Evolutionary conservation across 2,329 filamentous ascomycete genomes (phyloP).

Genomic region (Remersonia thermophila): DNA sequence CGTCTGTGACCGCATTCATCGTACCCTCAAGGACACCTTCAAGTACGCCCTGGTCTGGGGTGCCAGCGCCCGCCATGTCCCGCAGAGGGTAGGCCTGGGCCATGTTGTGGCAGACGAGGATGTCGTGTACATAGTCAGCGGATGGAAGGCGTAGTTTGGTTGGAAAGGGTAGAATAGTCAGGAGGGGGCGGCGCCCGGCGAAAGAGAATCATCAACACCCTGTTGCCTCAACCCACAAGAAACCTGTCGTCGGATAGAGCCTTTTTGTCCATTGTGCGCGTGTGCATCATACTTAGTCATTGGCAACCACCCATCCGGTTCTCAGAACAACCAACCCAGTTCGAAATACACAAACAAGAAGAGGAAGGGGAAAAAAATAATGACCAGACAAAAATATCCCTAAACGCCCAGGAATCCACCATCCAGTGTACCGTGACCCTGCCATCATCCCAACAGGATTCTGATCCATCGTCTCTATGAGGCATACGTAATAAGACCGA

Average conservation of each 20-base stretch:
- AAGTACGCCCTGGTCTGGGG: constrained; percentile 99
- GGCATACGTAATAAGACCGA: constrained; percentile 2
- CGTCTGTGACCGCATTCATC: constrained; percentile 90
- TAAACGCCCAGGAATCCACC: background rate
- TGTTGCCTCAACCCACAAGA: background rate
- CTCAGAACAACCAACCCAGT: background rate
- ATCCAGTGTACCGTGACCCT: constrained; percentile 1
- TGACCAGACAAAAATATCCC: background rate
- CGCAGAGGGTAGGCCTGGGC: constrained; percentile 77
- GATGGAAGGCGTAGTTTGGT: constrained; percentile 42
- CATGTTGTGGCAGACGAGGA: constrained; percentile 66
- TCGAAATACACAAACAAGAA: background rate
- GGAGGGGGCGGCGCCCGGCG: too few relatives aligned
- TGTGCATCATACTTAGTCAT: constrained; percentile 12
- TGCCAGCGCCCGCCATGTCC: constrained; percentile 85
- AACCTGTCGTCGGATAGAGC: constrained; percentile 1
- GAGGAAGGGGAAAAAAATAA: background rate
- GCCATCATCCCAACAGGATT: background rate
- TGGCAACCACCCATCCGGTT: constrained; percentile 1
- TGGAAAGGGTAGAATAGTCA: too few relatives aligned
- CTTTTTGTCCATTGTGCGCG: constrained; percentile 11
- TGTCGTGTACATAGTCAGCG: constrained; percentile 55
- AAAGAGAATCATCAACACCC: too few relatives aligned
- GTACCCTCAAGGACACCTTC: constrained; percentile 93
- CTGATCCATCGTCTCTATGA: background rate